Conservation (phyloP, 495 filamentous ascomycete genomes). For the Lasiosphaeria ovina region DNA sequence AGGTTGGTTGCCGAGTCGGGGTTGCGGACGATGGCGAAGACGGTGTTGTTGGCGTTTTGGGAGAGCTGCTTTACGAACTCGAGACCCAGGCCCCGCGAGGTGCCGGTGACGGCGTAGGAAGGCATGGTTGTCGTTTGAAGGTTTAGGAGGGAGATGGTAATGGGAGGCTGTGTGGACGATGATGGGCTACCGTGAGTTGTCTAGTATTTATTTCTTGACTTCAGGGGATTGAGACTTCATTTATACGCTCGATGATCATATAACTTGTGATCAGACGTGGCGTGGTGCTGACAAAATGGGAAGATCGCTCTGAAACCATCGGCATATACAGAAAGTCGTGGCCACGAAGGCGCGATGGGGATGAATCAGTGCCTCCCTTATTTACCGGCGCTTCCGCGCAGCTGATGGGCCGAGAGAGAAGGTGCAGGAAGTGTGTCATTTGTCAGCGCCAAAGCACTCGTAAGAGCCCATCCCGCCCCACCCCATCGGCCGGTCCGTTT, state of each 20-base stretch:
- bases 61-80: constrained; percentile 50
- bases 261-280: no score
- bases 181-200: background rate
- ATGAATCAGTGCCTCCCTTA: no score
- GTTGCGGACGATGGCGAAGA: constrained; percentile 45
- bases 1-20: constrained; percentile 29
- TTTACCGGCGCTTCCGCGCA: no score
- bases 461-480: background rate
- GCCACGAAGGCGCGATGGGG: no score
- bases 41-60: constrained; percentile 36
- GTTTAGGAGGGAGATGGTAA: background rate
- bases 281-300: no score
- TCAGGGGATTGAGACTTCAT: no score
- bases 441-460: constrained; percentile 1
- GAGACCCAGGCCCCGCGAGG: constrained; percentile 50
- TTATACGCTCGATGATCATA: no score
- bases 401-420: background rate
- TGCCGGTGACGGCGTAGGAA: constrained; percentile 50
- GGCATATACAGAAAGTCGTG: no score
- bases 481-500: background rate
- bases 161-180: background rate
- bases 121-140: constrained; percentile 36
- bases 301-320: no score
- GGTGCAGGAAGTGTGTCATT: background rate
- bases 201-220: no score